Base-by-base conservation (phyloP, 371 early-diverging fungal species). In the Smittium culicis region DNA sequence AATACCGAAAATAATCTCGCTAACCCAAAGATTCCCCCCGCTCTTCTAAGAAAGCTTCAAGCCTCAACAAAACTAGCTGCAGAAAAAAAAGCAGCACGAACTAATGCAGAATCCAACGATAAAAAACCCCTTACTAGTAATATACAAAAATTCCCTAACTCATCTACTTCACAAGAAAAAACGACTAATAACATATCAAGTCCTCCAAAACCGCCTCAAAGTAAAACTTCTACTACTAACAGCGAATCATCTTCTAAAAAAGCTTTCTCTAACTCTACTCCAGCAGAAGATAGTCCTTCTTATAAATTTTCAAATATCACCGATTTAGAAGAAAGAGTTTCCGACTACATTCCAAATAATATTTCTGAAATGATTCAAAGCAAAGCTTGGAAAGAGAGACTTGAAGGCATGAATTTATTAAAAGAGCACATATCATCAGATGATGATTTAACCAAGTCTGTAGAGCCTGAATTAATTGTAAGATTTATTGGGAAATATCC, bases 401-500 rank as follows among this genome's bases (percentile, higher is more conserved):
- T 96, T 69, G 91, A 86, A 69, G 95, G 89, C 1, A 89, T 89
- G 76, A 90, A 91, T 34, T 78, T 81, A 27, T 74, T 93, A 11
- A 75, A 83, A 34, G 83, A 81, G 57, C 81, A 83, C 27, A 70
- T 92, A 35, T 79, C 83, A 57, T 72, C 69, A 33, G 77, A 75
- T 30, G 64, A 74, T 0, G 71, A 72, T 24, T 66, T 69, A 17
- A 76, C 72, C 35, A 35, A 78, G 0, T 76, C 76, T 1, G 75
- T 92, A 2, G 89, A 92, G 62, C 82, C 92, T 0, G 97, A 96
- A 71, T 80, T 92, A 33, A 78, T 97, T 24, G 81, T 91, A 20
- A 83, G 92, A 24, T 81, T 81, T 33, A 74, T 97, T 33, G 73
- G 81, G 2, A 88, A 88, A 67, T 89, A 88, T 55, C 94, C 94